Evolutionary conservation across 1,139 yeast genomes (phyloP).

Genomic region (Geotrichum bryndzae): DNA sequence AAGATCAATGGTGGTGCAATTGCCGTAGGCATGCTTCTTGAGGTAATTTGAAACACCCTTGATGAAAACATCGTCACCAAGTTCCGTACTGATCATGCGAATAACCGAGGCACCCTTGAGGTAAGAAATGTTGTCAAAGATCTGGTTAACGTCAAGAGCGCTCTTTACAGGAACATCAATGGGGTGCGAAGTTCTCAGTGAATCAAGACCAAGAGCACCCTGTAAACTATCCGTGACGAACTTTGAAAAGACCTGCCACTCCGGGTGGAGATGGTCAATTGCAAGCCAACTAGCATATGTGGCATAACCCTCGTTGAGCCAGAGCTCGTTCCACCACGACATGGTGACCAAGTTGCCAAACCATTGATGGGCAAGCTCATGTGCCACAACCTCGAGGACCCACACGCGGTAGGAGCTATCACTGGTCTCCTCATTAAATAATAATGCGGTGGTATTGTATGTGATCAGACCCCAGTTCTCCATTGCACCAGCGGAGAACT

Average conservation of each 20-base stretch:
- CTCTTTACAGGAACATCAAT: slow-evolving; percentile 68
- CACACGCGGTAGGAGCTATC: slow-evolving; percentile 52
- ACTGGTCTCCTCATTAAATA: slow-evolving; percentile 54
- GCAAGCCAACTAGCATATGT: slow-evolving; percentile 74
- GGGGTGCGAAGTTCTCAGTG: slow-evolving; percentile 70
- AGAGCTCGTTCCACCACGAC: slow-evolving; percentile 83
- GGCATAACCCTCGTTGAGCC: slow-evolving; percentile 82
- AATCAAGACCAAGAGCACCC: slow-evolving; percentile 58
- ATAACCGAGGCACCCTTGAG: slow-evolving; percentile 71
- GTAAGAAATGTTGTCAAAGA: slow-evolving; percentile 72
- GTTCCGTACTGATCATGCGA: slow-evolving; percentile 62
- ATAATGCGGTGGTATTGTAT: slow-evolving; percentile 62
- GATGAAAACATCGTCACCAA: slow-evolving; percentile 60
- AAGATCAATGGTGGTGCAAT: slow-evolving; percentile 56
- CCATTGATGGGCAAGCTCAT: slow-evolving; percentile 83
- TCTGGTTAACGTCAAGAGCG: slow-evolving; percentile 71
- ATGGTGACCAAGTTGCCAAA: slow-evolving; percentile 77
- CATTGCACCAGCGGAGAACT: slow-evolving; percentile 76
- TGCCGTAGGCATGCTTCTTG: slow-evolving; percentile 49
- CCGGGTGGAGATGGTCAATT: slow-evolving; percentile 59
- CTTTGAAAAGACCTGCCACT: slow-evolving; percentile 63
- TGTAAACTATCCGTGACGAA: slow-evolving; percentile 61
- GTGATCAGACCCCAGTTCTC: slow-evolving; percentile 77
- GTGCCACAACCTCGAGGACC: slow-evolving; percentile 74
- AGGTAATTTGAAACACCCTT: slow-evolving; percentile 66